These are phyloP conservation scores for Parachlorella kessleri DNA, from an alignment of 139 green algal genomes.

Conservation along the genomic window DNA sequence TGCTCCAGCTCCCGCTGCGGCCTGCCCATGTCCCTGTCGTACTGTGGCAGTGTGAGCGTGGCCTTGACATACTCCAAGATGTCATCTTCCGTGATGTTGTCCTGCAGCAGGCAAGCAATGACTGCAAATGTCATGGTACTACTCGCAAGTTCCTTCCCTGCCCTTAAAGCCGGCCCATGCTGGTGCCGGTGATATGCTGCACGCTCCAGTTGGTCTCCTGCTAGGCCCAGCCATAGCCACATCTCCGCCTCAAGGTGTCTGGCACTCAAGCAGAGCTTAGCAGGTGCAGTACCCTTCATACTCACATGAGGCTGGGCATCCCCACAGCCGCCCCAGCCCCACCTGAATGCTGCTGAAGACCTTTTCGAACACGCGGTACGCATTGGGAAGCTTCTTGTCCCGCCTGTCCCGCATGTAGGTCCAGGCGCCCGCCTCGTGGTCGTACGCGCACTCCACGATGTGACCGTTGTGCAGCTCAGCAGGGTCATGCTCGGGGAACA, in stretches of 20 bases:
- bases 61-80: conserved; percentile 38
- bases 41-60: conserved; percentile 13
- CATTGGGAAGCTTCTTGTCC: conserved; percentile 90
- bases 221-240: too few relatives aligned
- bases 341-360: conserved; percentile 41
- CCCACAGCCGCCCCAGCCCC: not conserved
- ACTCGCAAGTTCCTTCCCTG: too few relatives aligned
- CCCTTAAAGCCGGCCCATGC: too few relatives aligned
- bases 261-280: too few relatives aligned
- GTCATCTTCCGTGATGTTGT: conserved; percentile 54
- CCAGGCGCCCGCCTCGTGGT: conserved; percentile 63
- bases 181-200: too few relatives aligned
- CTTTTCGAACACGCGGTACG: conserved; percentile 74
- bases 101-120: conserved; percentile 10
- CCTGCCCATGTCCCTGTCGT: conserved; percentile 19
- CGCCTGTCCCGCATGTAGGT: conserved; percentile 79
- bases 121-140: too few relatives aligned
- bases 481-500: conserved; percentile 41
- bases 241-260: too few relatives aligned
- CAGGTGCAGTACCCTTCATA: too few relatives aligned
- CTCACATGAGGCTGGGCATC: too few relatives aligned
- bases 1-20: not conserved
- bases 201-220: too few relatives aligned
- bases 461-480: conserved; percentile 39
- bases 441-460: conserved; percentile 88